phyloP scores from a whole-genome alignment of 257 asterid species.

The Buddleja alternifolia region DNA sequence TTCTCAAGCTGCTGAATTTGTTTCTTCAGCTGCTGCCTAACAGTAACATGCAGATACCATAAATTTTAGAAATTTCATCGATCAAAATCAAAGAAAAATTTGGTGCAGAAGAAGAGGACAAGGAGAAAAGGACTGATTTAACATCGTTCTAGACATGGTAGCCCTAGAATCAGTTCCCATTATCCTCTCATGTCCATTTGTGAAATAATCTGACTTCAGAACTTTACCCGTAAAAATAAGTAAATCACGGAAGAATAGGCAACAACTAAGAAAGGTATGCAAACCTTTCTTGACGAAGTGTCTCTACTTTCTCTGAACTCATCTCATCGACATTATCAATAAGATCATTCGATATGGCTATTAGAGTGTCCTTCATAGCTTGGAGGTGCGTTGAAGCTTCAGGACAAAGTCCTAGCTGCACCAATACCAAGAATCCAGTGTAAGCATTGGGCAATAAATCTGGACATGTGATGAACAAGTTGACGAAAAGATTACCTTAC shows the following conservation, averaged over 20 bases:
- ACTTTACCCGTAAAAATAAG: constrained; percentile 10
- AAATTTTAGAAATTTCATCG: constrained; percentile 21
- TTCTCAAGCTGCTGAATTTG: constrained; percentile 84
- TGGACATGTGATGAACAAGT: constrained; percentile 23
- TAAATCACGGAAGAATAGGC: constrained; percentile 21
- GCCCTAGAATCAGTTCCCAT: constrained; percentile 11
- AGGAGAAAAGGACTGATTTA: neutral
- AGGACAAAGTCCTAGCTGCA: constrained; percentile 88
- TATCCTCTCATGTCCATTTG: neutral
- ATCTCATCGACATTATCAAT: constrained; percentile 77
- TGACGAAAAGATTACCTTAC: constrained; percentile 51
- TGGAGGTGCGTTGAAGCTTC: constrained; percentile 81
- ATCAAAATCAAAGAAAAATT: constrained; percentile 22
- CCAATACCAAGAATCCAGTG: constrained; percentile 31
- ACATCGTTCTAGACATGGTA: constrained; percentile 26
- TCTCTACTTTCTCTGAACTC: constrained; percentile 63
- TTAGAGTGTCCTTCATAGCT: constrained; percentile 76
- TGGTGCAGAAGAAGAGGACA: constrained; percentile 14
- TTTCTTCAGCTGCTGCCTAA: constrained; percentile 79
- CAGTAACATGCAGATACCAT: constrained; percentile 34
- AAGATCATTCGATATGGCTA: constrained; percentile 84
- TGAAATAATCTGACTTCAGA: neutral
- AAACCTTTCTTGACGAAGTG: constrained; percentile 88
- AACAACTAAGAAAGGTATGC: constrained; percentile 29
- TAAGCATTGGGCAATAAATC: constrained; percentile 30